Evolutionary conservation across 1,284 basidiomycete species (phyloP).

Genomic region (Leccinum fuscescens): DNA sequence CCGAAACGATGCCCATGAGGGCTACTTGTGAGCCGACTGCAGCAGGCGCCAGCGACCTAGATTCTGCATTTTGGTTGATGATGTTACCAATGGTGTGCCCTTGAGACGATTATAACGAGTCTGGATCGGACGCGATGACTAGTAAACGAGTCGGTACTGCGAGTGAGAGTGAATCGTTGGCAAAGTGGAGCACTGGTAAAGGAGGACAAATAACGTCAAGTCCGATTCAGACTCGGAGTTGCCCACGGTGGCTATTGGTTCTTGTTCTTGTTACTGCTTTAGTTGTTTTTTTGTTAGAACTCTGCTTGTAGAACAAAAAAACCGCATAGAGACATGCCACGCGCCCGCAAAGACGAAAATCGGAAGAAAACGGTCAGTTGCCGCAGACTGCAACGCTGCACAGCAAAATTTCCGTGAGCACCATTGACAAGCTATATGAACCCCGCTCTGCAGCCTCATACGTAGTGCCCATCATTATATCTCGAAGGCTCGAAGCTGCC

Average conservation of each 20-base stretch:
- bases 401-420: background rate
- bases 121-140: constrained; percentile 10
- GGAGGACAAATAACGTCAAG: background rate
- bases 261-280: background rate
- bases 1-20: constrained; percentile 43
- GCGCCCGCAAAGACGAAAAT: background rate
- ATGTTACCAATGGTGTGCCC: constrained; percentile 38
- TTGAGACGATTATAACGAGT: constrained; percentile 14
- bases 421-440: background rate
- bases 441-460: background rate
- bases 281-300: background rate
- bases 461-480: background rate
- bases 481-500: background rate
- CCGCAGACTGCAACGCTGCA: background rate
- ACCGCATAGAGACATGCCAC: background rate
- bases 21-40: no score
- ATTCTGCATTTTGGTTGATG: constrained; percentile 44
- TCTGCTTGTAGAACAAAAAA: background rate
- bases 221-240: background rate
- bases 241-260: background rate
- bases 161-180: background rate
- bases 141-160: constrained; percentile 15
- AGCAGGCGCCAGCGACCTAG: constrained; percentile 65
- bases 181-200: no score
- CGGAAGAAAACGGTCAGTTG: background rate